phyloP scores from a whole-genome alignment of 2,329 filamentous ascomycete species.

The Hymenoscyphus scutula region DNA sequence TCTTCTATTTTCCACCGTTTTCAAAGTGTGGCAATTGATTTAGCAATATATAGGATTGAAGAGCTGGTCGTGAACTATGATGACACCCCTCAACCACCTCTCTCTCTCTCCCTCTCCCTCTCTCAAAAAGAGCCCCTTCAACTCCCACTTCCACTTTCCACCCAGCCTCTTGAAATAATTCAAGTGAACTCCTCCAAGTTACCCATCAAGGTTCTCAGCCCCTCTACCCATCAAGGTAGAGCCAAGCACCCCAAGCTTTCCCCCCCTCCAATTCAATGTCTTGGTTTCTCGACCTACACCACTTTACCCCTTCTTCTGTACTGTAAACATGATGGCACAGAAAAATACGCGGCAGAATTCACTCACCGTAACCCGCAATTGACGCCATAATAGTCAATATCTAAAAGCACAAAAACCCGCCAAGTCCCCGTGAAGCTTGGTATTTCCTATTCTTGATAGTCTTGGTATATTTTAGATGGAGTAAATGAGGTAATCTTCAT shows the following conservation, averaged over 20 bases:
- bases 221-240: conserved; percentile 8
- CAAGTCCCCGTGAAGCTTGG: not conserved
- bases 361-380: not conserved
- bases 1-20: no score
- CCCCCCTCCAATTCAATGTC: not conserved
- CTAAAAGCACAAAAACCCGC: not conserved
- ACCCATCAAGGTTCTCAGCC: conserved; percentile 7
- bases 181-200: not conserved
- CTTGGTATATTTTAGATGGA: not conserved
- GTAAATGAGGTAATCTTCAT: not conserved
- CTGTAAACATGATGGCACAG: not conserved
- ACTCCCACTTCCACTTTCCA: not conserved
- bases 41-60: no score
- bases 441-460: not conserved
- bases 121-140: no score
- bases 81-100: no score
- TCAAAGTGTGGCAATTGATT: no score
- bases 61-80: no score
- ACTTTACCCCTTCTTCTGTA: not conserved
- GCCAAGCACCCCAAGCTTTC: no score
- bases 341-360: not conserved
- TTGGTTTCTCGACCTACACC: not conserved
- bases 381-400: not conserved
- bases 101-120: no score
- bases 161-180: not conserved